Conservation (phyloP, 306 rosid species). For the Casuarina equisetifolia region DNA sequence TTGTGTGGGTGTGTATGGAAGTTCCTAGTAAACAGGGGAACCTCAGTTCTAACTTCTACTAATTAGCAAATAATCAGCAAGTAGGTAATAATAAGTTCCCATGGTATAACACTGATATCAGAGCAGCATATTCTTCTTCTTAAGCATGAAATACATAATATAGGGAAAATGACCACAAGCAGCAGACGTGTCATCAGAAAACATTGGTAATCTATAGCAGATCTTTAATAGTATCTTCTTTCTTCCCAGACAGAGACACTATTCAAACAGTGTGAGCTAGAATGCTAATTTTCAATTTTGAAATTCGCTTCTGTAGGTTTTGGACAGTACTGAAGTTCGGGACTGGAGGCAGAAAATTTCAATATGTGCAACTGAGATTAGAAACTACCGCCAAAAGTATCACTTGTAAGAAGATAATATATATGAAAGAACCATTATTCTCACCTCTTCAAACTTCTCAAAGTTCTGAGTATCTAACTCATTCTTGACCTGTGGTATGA, state of each 20-base stretch:
- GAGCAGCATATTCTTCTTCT: not conserved
- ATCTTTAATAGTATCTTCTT: not conserved
- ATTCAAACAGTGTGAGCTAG: not conserved
- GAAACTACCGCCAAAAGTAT: not conserved
- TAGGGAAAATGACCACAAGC: not conserved
- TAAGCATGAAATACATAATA: not conserved
- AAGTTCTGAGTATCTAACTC: slow-evolving; percentile 88
- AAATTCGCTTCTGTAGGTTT: not conserved
- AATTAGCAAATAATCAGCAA: not conserved
- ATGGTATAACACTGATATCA: not conserved
- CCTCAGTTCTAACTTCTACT: not conserved
- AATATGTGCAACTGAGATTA: not conserved
- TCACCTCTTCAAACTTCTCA: slow-evolving; percentile 88
- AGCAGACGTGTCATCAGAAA: not conserved
- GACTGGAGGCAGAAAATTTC: not conserved
- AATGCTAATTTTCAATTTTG: not conserved
- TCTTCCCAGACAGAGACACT: not conserved
- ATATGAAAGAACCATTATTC: slow-evolving; percentile 1
- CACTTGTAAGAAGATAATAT: too few relatives aligned
- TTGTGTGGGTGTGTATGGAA: not conserved
- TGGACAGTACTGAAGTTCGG: not conserved
- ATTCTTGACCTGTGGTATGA: slow-evolving; percentile 80
- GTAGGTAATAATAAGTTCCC: not conserved
- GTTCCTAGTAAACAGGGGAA: not conserved
- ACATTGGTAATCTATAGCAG: not conserved